Evolutionary conservation across 2,329 filamentous ascomycete genomes (phyloP).

Genomic region (Stemphylium vesicarium): DNA sequence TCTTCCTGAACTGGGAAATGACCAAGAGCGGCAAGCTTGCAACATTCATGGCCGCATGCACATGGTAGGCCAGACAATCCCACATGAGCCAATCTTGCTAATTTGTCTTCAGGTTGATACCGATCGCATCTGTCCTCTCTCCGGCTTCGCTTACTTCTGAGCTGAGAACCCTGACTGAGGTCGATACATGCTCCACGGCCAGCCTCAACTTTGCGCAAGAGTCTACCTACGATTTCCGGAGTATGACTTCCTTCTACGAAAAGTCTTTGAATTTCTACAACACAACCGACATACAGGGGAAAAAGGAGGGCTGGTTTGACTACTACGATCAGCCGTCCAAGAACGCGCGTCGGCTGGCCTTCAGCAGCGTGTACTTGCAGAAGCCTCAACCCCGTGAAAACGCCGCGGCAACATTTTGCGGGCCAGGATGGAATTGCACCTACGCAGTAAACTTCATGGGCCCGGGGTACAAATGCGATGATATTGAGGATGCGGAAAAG

Average conservation of each 20-base stretch:
- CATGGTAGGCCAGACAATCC: slow-evolving; percentile 33
- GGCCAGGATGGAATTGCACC: slow-evolving; percentile 45
- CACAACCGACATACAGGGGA: slow-evolving; percentile 39
- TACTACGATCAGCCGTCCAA: slow-evolving; percentile 49
- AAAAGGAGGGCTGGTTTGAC: slow-evolving; percentile 38
- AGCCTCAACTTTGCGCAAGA: slow-evolving; percentile 44
- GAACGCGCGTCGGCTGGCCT: slow-evolving; percentile 38
- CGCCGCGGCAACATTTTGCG: slow-evolving; percentile 38
- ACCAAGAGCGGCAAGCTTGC: slow-evolving; percentile 45
- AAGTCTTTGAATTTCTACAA: slow-evolving; percentile 43
- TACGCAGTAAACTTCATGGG: slow-evolving; percentile 44
- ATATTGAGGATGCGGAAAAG: slow-evolving; percentile 23
- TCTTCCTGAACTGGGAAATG: slow-evolving; percentile 46
- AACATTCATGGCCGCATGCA: slow-evolving; percentile 44
- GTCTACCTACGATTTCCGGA: slow-evolving; percentile 38
- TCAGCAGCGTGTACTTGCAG: slow-evolving; percentile 43
- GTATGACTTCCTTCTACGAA: slow-evolving; percentile 25
- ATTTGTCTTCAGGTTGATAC: slow-evolving; percentile 37
- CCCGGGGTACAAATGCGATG: slow-evolving; percentile 48
- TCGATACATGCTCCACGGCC: slow-evolving; percentile 35
- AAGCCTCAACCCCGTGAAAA: slow-evolving; percentile 34
- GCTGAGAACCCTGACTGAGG: slow-evolving; percentile 20
- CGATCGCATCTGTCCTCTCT: slow-evolving; percentile 47
- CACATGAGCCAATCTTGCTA: not conserved
- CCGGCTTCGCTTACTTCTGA: slow-evolving; percentile 46